Percentiles rank a stretch among this genome's conserved stretches.
Evolutionary conservation across 495 filamentous ascomycete genomes (phyloP).

Genomic region (Xylaria flabelliformis): DNA sequence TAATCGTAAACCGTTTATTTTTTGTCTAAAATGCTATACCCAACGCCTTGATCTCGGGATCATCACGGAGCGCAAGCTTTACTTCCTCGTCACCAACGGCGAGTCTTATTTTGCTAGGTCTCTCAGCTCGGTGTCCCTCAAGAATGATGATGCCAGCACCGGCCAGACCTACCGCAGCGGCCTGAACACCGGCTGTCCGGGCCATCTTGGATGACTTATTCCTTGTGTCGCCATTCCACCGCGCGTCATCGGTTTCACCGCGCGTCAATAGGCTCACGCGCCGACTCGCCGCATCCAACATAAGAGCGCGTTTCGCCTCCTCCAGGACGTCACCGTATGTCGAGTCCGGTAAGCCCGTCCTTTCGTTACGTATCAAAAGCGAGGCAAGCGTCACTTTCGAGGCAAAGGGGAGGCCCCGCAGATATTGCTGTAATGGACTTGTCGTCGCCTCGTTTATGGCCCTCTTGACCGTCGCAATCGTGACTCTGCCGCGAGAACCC

Average conservation of each 20-base stretch:
- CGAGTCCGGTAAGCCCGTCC: constrained; percentile 86
- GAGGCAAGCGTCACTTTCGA: constrained; percentile 86
- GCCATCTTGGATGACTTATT: constrained; percentile 22
- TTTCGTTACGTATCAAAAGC: constrained; percentile 74
- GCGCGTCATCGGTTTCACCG: constrained; percentile 13
- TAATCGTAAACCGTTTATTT: constrained; percentile 20
- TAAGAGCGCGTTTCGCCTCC: constrained; percentile 77
- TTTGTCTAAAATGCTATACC: constrained; percentile 53
- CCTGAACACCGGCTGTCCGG: constrained; percentile 69
- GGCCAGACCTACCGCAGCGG: constrained; percentile 78
- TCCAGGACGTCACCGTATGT: constrained; percentile 90
- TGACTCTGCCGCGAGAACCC: constrained; percentile 64
- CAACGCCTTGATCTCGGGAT: constrained; percentile 81
- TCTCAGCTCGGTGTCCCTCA: constrained; percentile 77
- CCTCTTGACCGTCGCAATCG: constrained; percentile 89
- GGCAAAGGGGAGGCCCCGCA: constrained; percentile 79
- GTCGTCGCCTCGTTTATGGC: constrained; percentile 95
- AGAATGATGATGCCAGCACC: constrained; percentile 87
- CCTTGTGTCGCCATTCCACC: constrained; percentile 9
- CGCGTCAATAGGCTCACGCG: constrained; percentile 40
- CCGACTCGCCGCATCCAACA: constrained; percentile 63
- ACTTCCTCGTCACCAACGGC: constrained; percentile 91
- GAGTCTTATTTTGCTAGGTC: constrained; percentile 84
- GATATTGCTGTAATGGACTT: constrained; percentile 85
- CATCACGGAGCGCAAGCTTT: constrained; percentile 82